Base-by-base conservation (phyloP, 2,329 filamentous ascomycete genomes). In the Colletotrichum costaricense region DNA sequence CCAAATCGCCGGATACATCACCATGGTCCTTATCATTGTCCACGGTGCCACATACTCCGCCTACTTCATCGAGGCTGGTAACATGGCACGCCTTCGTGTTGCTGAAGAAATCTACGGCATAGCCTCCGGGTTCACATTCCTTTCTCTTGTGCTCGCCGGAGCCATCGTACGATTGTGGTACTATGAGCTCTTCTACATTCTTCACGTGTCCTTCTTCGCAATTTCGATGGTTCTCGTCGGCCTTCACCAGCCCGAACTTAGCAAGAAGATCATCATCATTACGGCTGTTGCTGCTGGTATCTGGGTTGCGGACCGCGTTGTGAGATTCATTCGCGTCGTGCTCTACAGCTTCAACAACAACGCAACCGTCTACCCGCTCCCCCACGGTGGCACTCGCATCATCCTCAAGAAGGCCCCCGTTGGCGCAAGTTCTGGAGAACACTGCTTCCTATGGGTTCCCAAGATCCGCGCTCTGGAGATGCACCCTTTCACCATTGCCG, bases 401-500 rank as follows among this genome's bases (percentile, higher is more conserved):
- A 83, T 86, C 0, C 80, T 92, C 38, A 81, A 84, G 63, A 88
- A 89, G 78, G 84, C 86, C 3, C 86, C 87, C 1, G 73, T 84
- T 0, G 80, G 81, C 2, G 86, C 87, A 1, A 79, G 81, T 2
- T 85, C 90, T 0, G 91, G 90, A 2, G 88, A 89, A 74, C 91
- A 93, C 77, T 90, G 89, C 76, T 92, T 91, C 77, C 80, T 93
- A 35, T 93, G 90, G 89, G 86, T 93, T 7, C 91, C 91, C 0
- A 82, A 82, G 5, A 85, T 93, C 60, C 87, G 90, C 11, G 76
- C 82, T 2, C 81, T 88, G 22, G 88, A 93, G 79, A 90, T 88
- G 2, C 91, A 93, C 74, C 91, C 91, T 0, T 93, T 93, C 76
- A 92, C 90, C 2, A 88, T 92, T 62, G 87, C 88, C 26, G 80